Percentiles rank a stretch among this genome's conserved stretches.
These are phyloP conservation scores for Talaromyces sp. DNA, from an alignment of 2,329 filamentous ascomycete species.

Conservation along the genomic window DNA sequence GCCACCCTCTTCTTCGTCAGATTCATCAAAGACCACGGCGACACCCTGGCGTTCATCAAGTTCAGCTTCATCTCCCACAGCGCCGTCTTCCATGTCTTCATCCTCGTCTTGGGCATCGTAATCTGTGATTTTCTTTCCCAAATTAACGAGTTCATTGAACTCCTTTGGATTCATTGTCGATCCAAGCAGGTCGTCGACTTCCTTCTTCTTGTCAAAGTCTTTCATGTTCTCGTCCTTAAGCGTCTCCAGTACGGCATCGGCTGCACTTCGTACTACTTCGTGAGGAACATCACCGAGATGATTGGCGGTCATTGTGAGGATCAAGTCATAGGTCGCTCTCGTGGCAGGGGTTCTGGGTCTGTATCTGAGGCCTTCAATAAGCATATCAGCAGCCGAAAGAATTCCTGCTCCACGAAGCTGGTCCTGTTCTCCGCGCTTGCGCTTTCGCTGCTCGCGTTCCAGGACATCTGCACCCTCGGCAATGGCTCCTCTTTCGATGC, in stretches of 20 bases:
- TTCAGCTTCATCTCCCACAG: slow-evolving; percentile 63
- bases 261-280: slow-evolving; percentile 86
- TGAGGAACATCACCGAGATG: slow-evolving; percentile 89
- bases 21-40: slow-evolving; percentile 92
- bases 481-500: slow-evolving; percentile 68
- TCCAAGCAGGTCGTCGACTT: slow-evolving; percentile 91
- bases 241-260: slow-evolving; percentile 83
- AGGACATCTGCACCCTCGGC: slow-evolving; percentile 79
- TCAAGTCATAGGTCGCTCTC: slow-evolving; percentile 87
- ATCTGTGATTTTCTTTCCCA: slow-evolving; percentile 98
- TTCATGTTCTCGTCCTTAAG: slow-evolving; percentile 94
- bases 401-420: slow-evolving; percentile 70
- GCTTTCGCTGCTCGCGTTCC: slow-evolving; percentile 77
- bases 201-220: slow-evolving; percentile 97
- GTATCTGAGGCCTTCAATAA: slow-evolving; percentile 88
- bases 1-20: slow-evolving; percentile 79
- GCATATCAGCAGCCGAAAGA: slow-evolving; percentile 73
- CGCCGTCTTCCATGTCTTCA: slow-evolving; percentile 71
- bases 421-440: slow-evolving; percentile 67
- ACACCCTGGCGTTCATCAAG: slow-evolving; percentile 94
- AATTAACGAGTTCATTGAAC: slow-evolving; percentile 93
- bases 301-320: slow-evolving; percentile 81
- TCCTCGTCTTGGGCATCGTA: slow-evolving; percentile 96
- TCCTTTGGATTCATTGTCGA: slow-evolving; percentile 74
- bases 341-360: slow-evolving; percentile 87